Evolutionary conservation across 495 filamentous ascomycete species (phyloP).

Genomic region (Talaromyces stipitatus): DNA sequence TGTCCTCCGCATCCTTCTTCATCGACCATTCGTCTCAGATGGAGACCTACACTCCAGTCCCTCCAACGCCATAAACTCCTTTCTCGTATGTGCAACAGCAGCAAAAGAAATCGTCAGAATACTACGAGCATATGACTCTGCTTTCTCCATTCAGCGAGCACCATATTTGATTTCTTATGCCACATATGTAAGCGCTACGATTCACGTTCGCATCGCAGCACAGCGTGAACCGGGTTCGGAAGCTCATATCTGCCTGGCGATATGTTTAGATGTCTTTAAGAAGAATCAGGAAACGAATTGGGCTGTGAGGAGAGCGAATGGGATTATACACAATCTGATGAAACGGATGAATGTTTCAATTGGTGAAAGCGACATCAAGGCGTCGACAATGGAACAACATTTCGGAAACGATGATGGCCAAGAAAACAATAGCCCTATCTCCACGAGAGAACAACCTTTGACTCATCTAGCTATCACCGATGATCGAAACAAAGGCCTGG

Average conservation of each 20-base stretch:
- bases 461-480: background rate
- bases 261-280: conserved; percentile 20
- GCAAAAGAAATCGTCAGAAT: conserved; percentile 26
- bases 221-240: conserved; percentile 20
- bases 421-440: background rate
- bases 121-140: conserved; percentile 18
- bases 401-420: background rate
- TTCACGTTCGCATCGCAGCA: conserved; percentile 24
- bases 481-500: background rate
- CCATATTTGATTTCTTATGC: conserved; percentile 28
- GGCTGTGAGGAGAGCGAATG: conserved; percentile 22
- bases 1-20: conserved; percentile 21
- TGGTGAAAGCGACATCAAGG: background rate
- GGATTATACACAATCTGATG: conserved; percentile 25
- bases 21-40: conserved; percentile 19
- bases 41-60: conserved; percentile 6
- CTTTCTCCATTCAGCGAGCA: conserved; percentile 19
- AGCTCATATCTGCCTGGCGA: conserved; percentile 18
- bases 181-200: conserved; percentile 26
- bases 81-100: conserved; percentile 20
- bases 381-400: background rate
- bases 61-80: conserved; percentile 18
- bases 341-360: conserved; percentile 19
- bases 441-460: background rate
- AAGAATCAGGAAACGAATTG: conserved; percentile 24